Percentiles rank a stretch among this genome's conserved stretches.
Conservation (phyloP, 2,329 filamentous ascomycete species). For the Apiospora aurea region DNA sequence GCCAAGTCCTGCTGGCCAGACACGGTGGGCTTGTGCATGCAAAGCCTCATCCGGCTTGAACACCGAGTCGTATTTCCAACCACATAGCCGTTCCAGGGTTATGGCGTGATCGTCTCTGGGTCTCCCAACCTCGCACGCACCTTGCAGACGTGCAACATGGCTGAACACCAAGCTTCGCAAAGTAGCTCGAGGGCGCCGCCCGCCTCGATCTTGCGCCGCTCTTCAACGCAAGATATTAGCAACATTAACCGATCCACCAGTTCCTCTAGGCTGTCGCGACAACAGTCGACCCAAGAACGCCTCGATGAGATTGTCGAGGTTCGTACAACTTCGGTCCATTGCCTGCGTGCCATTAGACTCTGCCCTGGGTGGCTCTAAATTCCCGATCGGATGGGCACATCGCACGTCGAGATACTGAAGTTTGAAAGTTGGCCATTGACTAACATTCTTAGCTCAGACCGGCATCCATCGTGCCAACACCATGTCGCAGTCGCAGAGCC, state of each 20-base stretch:
- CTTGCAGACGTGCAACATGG: neutral
- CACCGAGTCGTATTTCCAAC: neutral
- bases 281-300: conserved; percentile 48
- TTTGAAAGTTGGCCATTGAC: neutral
- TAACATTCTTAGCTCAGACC: conserved; percentile 39
- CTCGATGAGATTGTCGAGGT: conserved; percentile 57
- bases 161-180: neutral
- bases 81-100: neutral
- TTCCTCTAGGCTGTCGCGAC: conserved; percentile 26
- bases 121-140: neutral
- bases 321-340: conserved; percentile 32
- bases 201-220: conserved; percentile 26
- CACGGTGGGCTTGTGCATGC: neutral
- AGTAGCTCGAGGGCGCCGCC: conserved; percentile 15
- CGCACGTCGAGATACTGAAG: neutral
- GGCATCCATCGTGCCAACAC: conserved; percentile 52
- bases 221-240: conserved; percentile 32
- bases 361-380: neutral
- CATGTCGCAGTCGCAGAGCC: conserved; percentile 40
- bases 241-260: conserved; percentile 27
- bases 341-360: neutral
- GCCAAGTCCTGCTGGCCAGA: neutral
- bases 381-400: neutral
- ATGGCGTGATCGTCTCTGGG: neutral
- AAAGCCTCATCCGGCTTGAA: neutral